Conservation (phyloP, 345 rosid genomes). For the Salix viminalis region DNA sequence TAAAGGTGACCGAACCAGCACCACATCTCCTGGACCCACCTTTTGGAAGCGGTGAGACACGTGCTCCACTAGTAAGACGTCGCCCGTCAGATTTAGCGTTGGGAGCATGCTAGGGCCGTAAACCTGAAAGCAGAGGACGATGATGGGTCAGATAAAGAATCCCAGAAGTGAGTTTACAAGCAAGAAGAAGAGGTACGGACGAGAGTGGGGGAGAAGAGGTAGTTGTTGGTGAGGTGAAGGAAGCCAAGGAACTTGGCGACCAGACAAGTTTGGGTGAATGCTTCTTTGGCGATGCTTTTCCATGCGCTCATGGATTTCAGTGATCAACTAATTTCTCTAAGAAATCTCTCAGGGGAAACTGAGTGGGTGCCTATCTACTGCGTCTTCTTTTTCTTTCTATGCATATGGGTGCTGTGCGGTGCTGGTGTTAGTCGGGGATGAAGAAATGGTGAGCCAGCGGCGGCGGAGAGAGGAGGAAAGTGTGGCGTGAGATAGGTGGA, state of each 20-base stretch:
- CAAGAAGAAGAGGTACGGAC: slow-evolving; percentile 18
- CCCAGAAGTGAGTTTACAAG: not conserved
- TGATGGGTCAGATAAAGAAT: not conserved
- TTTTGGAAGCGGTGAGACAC: slow-evolving; percentile 60
- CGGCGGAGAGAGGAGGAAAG: too few relatives aligned
- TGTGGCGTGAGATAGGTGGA: too few relatives aligned
- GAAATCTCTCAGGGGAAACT: not conserved
- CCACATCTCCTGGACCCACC: slow-evolving; percentile 63
- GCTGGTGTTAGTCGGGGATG: too few relatives aligned
- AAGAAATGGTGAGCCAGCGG: too few relatives aligned
- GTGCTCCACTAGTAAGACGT: slow-evolving; percentile 58
- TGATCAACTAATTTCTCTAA: not conserved
- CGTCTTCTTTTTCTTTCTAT: too few relatives aligned
- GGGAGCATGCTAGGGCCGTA: slow-evolving; percentile 84
- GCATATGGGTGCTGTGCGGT: too few relatives aligned
- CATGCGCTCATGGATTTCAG: not conserved
- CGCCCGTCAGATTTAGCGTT: slow-evolving; percentile 64
- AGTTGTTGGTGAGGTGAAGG: slow-evolving; percentile 45
- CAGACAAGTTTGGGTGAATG: slow-evolving; percentile 11
- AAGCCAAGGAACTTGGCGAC: slow-evolving; percentile 36
- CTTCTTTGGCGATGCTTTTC: slow-evolving; percentile 22
- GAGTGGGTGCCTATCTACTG: too few relatives aligned
- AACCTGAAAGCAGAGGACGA: slow-evolving; percentile 41
- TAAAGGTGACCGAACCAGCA: slow-evolving; percentile 61
- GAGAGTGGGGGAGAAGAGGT: slow-evolving; percentile 35